A percentile compares a stretch with the other conserved stretches of the same genome.
These are phyloP conservation scores for Secale cereale DNA, from an alignment of 176 grass and related monocot genomes.

Conservation along the genomic window DNA sequence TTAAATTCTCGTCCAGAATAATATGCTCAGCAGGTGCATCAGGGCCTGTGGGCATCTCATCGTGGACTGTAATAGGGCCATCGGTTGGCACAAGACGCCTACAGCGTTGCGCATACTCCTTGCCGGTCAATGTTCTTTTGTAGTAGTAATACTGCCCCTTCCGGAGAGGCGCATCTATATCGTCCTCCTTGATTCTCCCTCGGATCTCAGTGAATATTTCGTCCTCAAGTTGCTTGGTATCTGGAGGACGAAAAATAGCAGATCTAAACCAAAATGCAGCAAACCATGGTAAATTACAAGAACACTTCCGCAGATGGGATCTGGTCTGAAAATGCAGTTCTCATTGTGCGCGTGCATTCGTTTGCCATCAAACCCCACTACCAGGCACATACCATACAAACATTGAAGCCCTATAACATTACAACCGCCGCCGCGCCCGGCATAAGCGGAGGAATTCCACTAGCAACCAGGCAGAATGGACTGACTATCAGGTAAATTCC, in stretches of 20 bases:
- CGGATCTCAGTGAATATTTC: slow-evolving; percentile 89
- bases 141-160: slow-evolving; percentile 83
- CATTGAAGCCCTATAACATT: not conserved
- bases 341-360: not conserved
- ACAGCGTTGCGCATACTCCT: slow-evolving; percentile 83
- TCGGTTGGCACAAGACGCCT: slow-evolving; percentile 43
- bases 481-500: not conserved
- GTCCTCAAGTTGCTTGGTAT: slow-evolving; percentile 71
- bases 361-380: not conserved
- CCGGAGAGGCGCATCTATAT: slow-evolving; percentile 57
- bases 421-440: not conserved
- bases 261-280: not conserved
- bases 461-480: not conserved
- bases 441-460: not conserved
- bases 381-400: not conserved
- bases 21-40: slow-evolving; percentile 70
- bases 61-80: slow-evolving; percentile 49
- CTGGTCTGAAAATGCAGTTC: not conserved
- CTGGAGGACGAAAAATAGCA: slow-evolving; percentile 10
- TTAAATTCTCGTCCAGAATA: slow-evolving; percentile 91
- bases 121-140: slow-evolving; percentile 65
- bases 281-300: not conserved
- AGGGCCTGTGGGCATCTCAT: slow-evolving; percentile 68
- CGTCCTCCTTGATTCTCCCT: slow-evolving; percentile 90
- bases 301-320: not conserved